Percentiles rank a stretch among this genome's conserved stretches.
Evolutionary conservation across 371 early-diverging fungal genomes (phyloP).

Genomic region (Mucor indicus): DNA sequence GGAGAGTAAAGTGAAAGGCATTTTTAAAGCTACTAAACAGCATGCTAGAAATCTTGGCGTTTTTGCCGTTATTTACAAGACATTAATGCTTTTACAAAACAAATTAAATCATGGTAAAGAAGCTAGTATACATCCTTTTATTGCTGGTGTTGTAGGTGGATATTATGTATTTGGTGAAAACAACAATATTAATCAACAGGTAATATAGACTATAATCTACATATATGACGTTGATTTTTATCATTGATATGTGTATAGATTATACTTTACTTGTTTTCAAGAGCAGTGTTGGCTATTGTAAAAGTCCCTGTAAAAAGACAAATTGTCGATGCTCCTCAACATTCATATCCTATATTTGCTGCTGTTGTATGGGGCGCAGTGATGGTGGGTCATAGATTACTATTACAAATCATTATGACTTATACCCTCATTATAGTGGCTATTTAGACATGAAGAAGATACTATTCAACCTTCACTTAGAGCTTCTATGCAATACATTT

Average conservation of each 20-base stretch:
- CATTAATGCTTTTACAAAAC: slow-evolving; percentile 73
- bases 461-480: slow-evolving; percentile 90
- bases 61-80: slow-evolving; percentile 93
- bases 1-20: slow-evolving; percentile 68
- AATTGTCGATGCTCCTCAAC: slow-evolving; percentile 68
- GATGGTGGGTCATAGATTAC: too few species aligned
- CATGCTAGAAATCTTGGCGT: slow-evolving; percentile 88
- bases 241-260: slow-evolving; percentile 77
- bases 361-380: slow-evolving; percentile 93
- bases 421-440: slow-evolving; percentile 31
- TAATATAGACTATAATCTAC: slow-evolving; percentile 33
- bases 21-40: slow-evolving; percentile 85
- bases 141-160: slow-evolving; percentile 93
- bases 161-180: slow-evolving; percentile 93
- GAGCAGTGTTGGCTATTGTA: slow-evolving; percentile 84
- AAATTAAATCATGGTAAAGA: slow-evolving; percentile 74
- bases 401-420: background rate
- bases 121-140: slow-evolving; percentile 75
- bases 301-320: slow-evolving; percentile 75
- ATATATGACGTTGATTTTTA: too few species aligned
- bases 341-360: slow-evolving; percentile 88
- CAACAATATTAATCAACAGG: slow-evolving; percentile 93
- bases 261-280: slow-evolving; percentile 92
- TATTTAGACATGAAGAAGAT: slow-evolving; percentile 86
- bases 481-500: slow-evolving; percentile 93